Evolutionary conservation across 306 rosid genomes (phyloP).

Genomic region (Geum urbanum): DNA sequence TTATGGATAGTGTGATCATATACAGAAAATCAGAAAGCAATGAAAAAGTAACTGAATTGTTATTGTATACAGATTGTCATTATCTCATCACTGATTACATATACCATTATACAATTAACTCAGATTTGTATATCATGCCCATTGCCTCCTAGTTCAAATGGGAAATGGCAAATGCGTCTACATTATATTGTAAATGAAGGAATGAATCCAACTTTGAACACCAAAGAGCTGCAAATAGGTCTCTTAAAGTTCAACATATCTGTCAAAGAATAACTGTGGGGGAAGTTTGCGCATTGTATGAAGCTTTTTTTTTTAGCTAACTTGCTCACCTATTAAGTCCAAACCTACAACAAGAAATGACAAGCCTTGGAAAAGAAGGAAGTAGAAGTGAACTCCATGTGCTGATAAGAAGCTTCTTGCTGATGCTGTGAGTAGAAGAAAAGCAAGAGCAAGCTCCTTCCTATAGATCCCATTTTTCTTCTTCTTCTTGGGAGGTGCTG

Average conservation of each 20-base stretch:
- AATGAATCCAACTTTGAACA: slow-evolving; percentile 24
- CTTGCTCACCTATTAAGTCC: slow-evolving; percentile 96
- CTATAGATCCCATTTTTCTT: slow-evolving; percentile 77
- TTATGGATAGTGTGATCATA: too few relatives aligned
- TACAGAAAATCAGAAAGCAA: neutral
- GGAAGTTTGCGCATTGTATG: neutral
- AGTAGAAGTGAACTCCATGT: slow-evolving; percentile 95
- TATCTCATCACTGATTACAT: slow-evolving; percentile 12
- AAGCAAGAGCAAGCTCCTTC: slow-evolving; percentile 89
- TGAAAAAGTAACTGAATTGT: slow-evolving; percentile 5
- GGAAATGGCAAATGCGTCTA: slow-evolving; percentile 22
- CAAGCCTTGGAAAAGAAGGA: slow-evolving; percentile 92
- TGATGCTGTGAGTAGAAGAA: slow-evolving; percentile 84
- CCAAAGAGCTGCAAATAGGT: slow-evolving; percentile 25
- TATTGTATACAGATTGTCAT: slow-evolving; percentile 7
- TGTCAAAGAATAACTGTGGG: slow-evolving; percentile 21
- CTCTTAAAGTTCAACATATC: slow-evolving; percentile 22
- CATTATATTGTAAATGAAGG: slow-evolving; percentile 18
- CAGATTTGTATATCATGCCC: slow-evolving; percentile 26
- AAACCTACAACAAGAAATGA: slow-evolving; percentile 81
- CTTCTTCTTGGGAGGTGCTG: slow-evolving; percentile 36
- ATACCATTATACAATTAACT: slow-evolving; percentile 38
- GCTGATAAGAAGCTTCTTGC: slow-evolving; percentile 87
- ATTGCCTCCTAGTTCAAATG: slow-evolving; percentile 23
- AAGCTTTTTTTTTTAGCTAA: slow-evolving; percentile 40